phyloP scores from a whole-genome alignment of 345 rosid species.

The Angophora floribunda region DNA sequence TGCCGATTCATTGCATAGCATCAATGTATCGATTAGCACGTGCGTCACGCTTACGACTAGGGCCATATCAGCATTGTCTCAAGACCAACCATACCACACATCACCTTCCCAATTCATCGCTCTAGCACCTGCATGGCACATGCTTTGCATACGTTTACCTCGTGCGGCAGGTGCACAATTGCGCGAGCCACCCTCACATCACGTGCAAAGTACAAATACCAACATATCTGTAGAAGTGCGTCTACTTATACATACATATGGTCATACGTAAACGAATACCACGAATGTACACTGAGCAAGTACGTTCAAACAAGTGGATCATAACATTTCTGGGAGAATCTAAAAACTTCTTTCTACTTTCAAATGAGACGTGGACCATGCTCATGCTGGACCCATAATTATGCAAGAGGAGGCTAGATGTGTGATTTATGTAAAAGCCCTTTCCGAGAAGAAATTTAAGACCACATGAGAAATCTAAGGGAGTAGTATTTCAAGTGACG shows the following conservation, averaged over 20 bases:
- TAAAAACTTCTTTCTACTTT: neutral
- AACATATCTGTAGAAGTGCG: neutral
- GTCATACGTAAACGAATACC: neutral
- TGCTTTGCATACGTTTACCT: neutral
- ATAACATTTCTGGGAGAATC: neutral
- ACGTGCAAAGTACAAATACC: neutral
- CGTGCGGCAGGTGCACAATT: no score
- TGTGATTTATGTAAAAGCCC: neutral
- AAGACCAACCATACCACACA: neutral
- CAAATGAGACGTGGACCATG: neutral
- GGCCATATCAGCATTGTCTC: neutral
- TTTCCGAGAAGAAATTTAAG: neutral
- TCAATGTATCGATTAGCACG: neutral
- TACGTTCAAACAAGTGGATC: neutral
- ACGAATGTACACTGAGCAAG: neutral
- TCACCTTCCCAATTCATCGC: neutral
- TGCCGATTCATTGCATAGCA: neutral
- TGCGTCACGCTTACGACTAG: neutral
- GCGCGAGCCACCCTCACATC: no score
- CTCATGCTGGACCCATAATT: neutral
- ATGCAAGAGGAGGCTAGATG: neutral
- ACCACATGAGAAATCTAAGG: neutral
- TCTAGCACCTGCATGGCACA: neutral
- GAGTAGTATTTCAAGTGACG: neutral
- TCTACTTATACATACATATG: neutral